Evolutionary conservation across 306 rosid genomes (phyloP), one percentile per base, ranked within the genome.

Genomic region (Crotalaria pallida): DNA sequence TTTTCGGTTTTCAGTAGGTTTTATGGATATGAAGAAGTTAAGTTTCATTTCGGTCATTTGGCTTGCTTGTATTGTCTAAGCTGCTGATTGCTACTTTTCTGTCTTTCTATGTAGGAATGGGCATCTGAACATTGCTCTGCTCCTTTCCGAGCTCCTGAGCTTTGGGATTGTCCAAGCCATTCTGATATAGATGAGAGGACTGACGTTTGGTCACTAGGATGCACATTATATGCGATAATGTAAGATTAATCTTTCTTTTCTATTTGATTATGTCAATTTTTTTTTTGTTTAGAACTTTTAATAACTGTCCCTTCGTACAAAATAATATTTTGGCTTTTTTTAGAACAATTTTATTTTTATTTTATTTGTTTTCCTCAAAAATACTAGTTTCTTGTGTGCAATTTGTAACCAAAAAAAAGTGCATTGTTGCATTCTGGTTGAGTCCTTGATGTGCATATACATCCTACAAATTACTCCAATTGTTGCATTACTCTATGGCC

Each of bases 151-250:
- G 96, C 99, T 79, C 99, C 97, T 64, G 97, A 91, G 83, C 87
- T 95, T 72, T 95, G 99, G 99, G 99, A 95, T 82, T 95, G 99
- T 76, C 96, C 92, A 36, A 95, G 96, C 87, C 85, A 87, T 43
- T 76, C 88, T 58, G 83, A 89, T 72, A 81, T 95, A 61, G 99
- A 95, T 16, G 99, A 95, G 83, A 89, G 99, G 85, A 95, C 96
- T 75, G 99, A 95, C 56, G 65, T 95, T 56, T 95, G 99, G 97
- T 95, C 99, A 3, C 78, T 95, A 45, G 99, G 99, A 83, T 95
- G 97, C 88, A 95, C 99, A 71, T 75, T 95, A 72, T 95, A 95
- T 86, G 96, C 96, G 4, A 95, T 91, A 84, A 87, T 95, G 99
- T 95, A 89, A 96, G 41, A 75, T 38, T 58, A 45, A 48, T 73